Evolutionary conservation across 2,329 filamentous ascomycete genomes (phyloP).

Genomic region (Hymenoscyphus salicellus): DNA sequence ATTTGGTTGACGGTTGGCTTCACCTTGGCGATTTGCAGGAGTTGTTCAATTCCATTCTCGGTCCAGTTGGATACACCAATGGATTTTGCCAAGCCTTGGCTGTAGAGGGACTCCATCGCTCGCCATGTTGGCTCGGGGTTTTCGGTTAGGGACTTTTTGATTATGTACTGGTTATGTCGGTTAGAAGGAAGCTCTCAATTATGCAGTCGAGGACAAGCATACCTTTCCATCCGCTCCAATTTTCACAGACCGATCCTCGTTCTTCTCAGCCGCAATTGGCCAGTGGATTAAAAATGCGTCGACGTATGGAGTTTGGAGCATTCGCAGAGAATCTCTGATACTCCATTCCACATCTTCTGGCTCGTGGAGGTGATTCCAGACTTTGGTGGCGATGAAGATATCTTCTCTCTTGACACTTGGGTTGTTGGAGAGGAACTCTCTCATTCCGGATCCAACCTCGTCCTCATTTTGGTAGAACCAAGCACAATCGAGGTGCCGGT

Average conservation of each 20-base stretch:
- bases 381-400: constrained; percentile 80
- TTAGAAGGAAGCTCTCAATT: neutral
- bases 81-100: constrained; percentile 54
- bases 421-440: constrained; percentile 60
- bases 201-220: constrained; percentile 13
- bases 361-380: constrained; percentile 75
- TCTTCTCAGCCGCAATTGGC: constrained; percentile 75
- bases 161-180: constrained; percentile 47
- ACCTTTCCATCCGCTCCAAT: constrained; percentile 53
- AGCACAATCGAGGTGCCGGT: constrained; percentile 66
- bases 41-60: constrained; percentile 50
- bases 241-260: constrained; percentile 60
- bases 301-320: constrained; percentile 73
- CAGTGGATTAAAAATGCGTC: constrained; percentile 82
- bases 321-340: constrained; percentile 68
- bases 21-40: constrained; percentile 48
- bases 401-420: constrained; percentile 71
- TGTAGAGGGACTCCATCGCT: constrained; percentile 66
- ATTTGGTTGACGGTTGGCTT: constrained; percentile 52
- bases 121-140: constrained; percentile 69
- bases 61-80: constrained; percentile 63
- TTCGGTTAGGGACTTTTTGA: constrained; percentile 62
- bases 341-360: constrained; percentile 62
- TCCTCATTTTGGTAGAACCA: constrained; percentile 80
- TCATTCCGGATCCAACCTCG: constrained; percentile 75